Evolutionary conservation across 2,329 filamentous ascomycete genomes (phyloP).

Genomic region (Epicoccum nigrum): DNA sequence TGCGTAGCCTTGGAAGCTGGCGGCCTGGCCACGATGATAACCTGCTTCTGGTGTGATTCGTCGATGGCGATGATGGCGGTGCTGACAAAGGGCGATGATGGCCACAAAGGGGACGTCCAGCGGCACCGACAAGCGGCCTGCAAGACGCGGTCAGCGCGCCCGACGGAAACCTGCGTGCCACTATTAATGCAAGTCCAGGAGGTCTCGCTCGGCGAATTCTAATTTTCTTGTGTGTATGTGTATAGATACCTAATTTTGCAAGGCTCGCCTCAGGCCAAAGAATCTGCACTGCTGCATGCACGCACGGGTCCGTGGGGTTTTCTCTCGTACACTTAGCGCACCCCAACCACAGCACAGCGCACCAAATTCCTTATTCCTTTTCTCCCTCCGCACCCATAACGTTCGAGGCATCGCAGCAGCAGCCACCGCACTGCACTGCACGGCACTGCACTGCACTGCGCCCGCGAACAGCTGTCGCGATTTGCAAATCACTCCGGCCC

Average conservation of each 20-base stretch:
- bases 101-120: slow-evolving; percentile 3
- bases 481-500: slow-evolving; percentile 2
- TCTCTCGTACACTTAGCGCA: slow-evolving; percentile 17
- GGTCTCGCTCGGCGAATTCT: not conserved
- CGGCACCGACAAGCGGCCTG: not conserved
- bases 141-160: slow-evolving; percentile 7
- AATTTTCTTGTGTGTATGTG: slow-evolving; percentile 7
- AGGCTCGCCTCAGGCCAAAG: slow-evolving; percentile 11
- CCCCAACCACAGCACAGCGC: slow-evolving; percentile 25
- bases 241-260: too few relatives aligned
- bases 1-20: slow-evolving; percentile 1
- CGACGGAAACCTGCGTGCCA: slow-evolving; percentile 6
- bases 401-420: slow-evolving; percentile 17
- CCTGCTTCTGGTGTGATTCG: slow-evolving; percentile 13
- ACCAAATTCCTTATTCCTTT: slow-evolving; percentile 19
- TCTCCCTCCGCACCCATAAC: slow-evolving; percentile 18
- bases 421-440: slow-evolving; percentile 10
- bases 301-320: slow-evolving; percentile 16
- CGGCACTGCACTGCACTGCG: slow-evolving; percentile 13
- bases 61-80: slow-evolving; percentile 5
- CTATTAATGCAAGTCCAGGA: slow-evolving; percentile 7
- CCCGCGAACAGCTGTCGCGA: slow-evolving; percentile 11
- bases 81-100: too few relatives aligned
- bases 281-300: too few relatives aligned
- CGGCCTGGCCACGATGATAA: slow-evolving; percentile 5